Evolutionary conservation across 345 rosid species (phyloP).

Genomic region (Citrus reticulata): DNA sequence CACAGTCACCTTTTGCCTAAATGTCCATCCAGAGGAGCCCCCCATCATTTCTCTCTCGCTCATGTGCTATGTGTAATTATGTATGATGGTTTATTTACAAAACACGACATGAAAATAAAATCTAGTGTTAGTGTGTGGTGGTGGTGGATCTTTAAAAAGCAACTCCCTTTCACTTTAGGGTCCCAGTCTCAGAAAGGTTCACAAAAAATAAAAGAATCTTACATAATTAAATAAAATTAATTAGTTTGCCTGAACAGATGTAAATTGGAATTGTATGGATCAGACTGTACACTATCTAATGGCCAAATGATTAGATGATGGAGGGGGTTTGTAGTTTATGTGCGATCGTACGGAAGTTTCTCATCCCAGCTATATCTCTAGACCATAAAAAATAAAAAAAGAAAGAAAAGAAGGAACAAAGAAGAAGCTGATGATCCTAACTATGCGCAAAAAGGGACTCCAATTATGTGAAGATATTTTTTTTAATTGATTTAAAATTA

Average conservation of each 20-base stretch:
- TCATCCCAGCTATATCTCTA: not conserved
- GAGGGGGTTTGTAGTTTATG: not conserved
- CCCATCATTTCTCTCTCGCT: not conserved
- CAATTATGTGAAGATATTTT: constrained; percentile 1
- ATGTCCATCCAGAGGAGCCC: not conserved
- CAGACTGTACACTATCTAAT: not conserved
- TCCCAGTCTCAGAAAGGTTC: too few species aligned
- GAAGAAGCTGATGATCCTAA: not conserved
- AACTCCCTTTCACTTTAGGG: not conserved
- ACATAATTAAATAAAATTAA: not conserved
- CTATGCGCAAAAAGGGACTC: not conserved
- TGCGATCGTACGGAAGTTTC: constrained; percentile 2
- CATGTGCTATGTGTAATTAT: too few species aligned
- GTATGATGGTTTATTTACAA: not conserved
- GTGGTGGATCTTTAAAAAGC: not conserved
- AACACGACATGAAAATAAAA: constrained; percentile 10
- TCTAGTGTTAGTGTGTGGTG: constrained; percentile 3
- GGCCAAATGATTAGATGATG: not conserved
- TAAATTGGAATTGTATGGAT: not conserved
- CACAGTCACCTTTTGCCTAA: constrained; percentile 2
- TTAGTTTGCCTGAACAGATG: not conserved
- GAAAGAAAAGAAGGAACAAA: too few species aligned
- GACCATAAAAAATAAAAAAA: not conserved
- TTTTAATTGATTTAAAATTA: not conserved
- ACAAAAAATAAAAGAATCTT: not conserved